A percentile compares a stretch with the other conserved stretches of the same genome.
Evolutionary conservation across 1,139 yeast genomes (phyloP).

Genomic region (Pichia sp.): DNA sequence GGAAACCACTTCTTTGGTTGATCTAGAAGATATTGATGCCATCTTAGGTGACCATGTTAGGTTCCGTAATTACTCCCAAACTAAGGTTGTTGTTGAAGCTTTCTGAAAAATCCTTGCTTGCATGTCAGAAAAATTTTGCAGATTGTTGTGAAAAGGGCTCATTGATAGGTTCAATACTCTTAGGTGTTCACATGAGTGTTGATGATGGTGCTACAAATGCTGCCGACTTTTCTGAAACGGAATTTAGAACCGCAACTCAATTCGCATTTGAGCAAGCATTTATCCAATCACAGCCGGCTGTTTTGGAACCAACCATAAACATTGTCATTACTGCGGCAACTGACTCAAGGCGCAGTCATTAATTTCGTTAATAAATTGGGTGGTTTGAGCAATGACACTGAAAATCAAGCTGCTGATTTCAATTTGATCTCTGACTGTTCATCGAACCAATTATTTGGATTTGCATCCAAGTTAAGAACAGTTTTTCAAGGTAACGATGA

Average conservation of each 20-base stretch:
- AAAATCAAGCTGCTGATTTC: slow-evolving; percentile 91
- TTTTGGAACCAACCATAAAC: slow-evolving; percentile 93
- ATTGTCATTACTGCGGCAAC: slow-evolving; percentile 91
- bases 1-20: slow-evolving; percentile 46
- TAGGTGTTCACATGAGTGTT: slow-evolving; percentile 88
- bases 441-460: slow-evolving; percentile 91
- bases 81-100: slow-evolving; percentile 95
- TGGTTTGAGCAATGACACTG: slow-evolving; percentile 91
- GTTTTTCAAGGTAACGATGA: slow-evolving; percentile 99
- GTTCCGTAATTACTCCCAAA: slow-evolving; percentile 60
- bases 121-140: slow-evolving; percentile 94
- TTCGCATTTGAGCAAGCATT: slow-evolving; percentile 93
- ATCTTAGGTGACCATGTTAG: slow-evolving; percentile 28
- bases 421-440: slow-evolving; percentile 93
- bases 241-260: slow-evolving; percentile 88
- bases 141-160: slow-evolving; percentile 97
- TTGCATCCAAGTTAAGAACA: slow-evolving; percentile 92
- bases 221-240: slow-evolving; percentile 93
- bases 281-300: slow-evolving; percentile 75
- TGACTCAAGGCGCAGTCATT: slow-evolving; percentile 92
- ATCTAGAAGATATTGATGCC: slow-evolving; percentile 37
- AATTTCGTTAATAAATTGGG: slow-evolving; percentile 87
- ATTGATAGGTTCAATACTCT: slow-evolving; percentile 85
- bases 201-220: slow-evolving; percentile 97
- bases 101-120: slow-evolving; percentile 88